These are phyloP conservation scores for Gossypium schwendimanii DNA, from an alignment of 441 rosid species.

Conservation along the genomic window DNA sequence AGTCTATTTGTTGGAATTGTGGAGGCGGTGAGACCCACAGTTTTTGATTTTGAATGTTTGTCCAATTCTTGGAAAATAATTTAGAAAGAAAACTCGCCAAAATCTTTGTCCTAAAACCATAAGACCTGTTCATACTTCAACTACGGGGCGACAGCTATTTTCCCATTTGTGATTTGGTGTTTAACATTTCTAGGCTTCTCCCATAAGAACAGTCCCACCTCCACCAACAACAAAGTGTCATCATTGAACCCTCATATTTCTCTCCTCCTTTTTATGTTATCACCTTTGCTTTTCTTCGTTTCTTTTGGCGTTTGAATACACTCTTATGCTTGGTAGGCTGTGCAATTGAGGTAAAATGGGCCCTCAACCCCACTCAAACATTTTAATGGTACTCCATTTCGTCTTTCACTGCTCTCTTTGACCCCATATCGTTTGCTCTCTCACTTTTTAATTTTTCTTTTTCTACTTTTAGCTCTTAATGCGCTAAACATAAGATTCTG, in stretches of 20 bases:
- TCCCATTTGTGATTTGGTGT: slow-evolving; percentile 22
- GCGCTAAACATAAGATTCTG: slow-evolving; percentile 23
- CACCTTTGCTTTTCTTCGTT: slow-evolving; percentile 12
- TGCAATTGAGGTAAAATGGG: slow-evolving; percentile 49
- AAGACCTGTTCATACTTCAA: not conserved
- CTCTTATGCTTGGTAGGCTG: slow-evolving; percentile 55
- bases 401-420: slow-evolving; percentile 32
- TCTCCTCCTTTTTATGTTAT: slow-evolving; percentile 23
- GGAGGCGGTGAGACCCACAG: not conserved
- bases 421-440: slow-evolving; percentile 36
- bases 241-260: slow-evolving; percentile 20
- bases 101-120: not conserved
- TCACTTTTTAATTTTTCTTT: slow-evolving; percentile 25
- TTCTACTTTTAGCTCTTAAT: not conserved
- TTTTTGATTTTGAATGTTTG: not conserved
- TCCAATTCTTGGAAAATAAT: not conserved
- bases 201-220: slow-evolving; percentile 16
- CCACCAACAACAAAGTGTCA: slow-evolving; percentile 21
- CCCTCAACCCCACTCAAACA: slow-evolving; percentile 62
- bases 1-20: not conserved
- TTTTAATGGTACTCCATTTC: slow-evolving; percentile 27
- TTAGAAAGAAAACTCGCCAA: not conserved
- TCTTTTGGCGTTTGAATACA: slow-evolving; percentile 16
- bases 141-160: slow-evolving; percentile 5
- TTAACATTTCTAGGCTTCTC: slow-evolving; percentile 17